These are phyloP conservation scores for Polymyxa betae DNA, from an alignment of 208 protist genomes.

Conservation along the genomic window DNA sequence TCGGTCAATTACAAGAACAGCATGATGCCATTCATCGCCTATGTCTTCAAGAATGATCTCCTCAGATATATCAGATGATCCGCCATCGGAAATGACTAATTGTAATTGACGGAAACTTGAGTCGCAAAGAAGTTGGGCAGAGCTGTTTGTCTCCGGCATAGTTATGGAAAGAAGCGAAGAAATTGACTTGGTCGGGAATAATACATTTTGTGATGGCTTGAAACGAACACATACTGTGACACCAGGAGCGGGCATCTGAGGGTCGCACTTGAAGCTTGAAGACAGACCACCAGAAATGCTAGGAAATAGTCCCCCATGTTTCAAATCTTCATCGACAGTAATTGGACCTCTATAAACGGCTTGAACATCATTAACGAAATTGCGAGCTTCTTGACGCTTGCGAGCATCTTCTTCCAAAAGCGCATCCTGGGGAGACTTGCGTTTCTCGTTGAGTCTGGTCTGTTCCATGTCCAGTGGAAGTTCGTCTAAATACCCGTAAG, in stretches of 20 bases:
- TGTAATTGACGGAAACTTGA: not conserved
- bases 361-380: not conserved
- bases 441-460: not conserved
- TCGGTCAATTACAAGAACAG: not conserved
- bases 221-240: conserved; percentile 24
- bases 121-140: not conserved
- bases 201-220: not conserved
- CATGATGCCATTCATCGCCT: conserved; percentile 22
- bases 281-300: not conserved
- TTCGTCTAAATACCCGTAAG: conserved; percentile 20
- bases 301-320: conserved; percentile 12
- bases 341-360: conserved; percentile 15
- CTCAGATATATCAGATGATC: not conserved
- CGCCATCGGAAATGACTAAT: not conserved
- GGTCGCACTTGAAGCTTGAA: not conserved
- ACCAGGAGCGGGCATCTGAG: not conserved
- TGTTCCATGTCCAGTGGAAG: conserved; percentile 11
- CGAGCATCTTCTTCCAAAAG: conserved; percentile 34
- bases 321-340: not conserved
- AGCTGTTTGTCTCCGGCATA: not conserved
- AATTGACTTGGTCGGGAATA: not conserved
- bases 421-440: not conserved
- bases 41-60: conserved; percentile 35
- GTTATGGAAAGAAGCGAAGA: not conserved
- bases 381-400: not conserved